Evolutionary conservation across 257 asterid species (phyloP), one percentile per base, ranked within the genome.

Genomic region (Solanum phureja): DNA sequence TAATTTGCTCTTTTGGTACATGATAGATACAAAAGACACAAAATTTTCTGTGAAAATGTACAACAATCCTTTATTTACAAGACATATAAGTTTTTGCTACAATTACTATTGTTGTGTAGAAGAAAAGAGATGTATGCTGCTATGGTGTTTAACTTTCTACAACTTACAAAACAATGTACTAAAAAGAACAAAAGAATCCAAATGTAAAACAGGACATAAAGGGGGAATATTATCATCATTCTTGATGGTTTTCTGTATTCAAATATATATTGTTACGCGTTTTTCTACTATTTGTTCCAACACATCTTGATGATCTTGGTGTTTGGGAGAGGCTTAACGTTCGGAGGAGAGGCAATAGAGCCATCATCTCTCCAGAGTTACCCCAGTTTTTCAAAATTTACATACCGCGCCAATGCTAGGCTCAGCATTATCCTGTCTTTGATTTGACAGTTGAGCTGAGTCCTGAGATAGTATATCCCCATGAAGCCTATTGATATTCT

Each of bases 121-220:
- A 58, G 37, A 6, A 64, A 84, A 75, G 72, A 68, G 64, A 62
- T 86, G 88, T n/a, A 88, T 73, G 72, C 72, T 60, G 71, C 66
- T 68, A 58, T 77, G 8, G 23, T 52, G 83, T 83, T 86, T 27
- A 68, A 44, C 79, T 44, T 69, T 84, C 14, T 27, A 33, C 42
- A 33, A 86, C 91, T 88, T 89, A 89, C 92, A 77, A 91, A 91
- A 88, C 9, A 88, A 91, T 89, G 87, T 79, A 86, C 83, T 84
- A 40, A 52, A 52, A 52, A 16, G 62, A 52, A 52, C 62, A 74
- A 88, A 88, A 89, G 92, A 91, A 91, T 89, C 87, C 90, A 42
- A 81, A 81, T 38, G 83, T 37, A 34, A 83, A 21, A 74, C 56
- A 64, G 31, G 83, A 85, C 83, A 29, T 24, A 77, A 81, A 84